These are phyloP conservation scores for Aureobasidium sp. DNA, from an alignment of 2,329 filamentous ascomycete genomes.

Conservation along the genomic window DNA sequence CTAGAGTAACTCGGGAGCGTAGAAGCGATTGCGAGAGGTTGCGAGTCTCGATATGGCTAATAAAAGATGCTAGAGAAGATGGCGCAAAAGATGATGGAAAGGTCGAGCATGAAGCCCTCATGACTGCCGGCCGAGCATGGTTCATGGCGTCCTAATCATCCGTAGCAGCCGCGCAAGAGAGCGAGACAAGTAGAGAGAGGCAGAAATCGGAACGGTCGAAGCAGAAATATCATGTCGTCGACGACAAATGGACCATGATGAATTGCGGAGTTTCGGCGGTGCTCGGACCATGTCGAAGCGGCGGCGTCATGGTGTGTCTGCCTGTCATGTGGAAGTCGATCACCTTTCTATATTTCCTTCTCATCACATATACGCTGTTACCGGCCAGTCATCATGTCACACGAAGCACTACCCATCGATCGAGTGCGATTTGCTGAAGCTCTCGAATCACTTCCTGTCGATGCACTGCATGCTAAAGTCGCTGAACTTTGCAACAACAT, in stretches of 20 bases:
- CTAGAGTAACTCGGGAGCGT: not conserved
- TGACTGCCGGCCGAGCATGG: slow-evolving; percentile 25
- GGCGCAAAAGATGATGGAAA: not conserved
- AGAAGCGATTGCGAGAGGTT: not conserved
- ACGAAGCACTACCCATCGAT: slow-evolving; percentile 22
- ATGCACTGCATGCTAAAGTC: slow-evolving; percentile 63
- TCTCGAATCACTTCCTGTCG: slow-evolving; percentile 56
- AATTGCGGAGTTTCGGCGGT: slow-evolving; percentile 15
- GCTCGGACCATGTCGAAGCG: slow-evolving; percentile 17
- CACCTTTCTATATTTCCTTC: not conserved
- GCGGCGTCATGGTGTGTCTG: slow-evolving; percentile 12
- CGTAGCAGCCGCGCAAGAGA: not conserved
- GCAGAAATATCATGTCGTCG: slow-evolving; percentile 5
- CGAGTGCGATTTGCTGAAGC: slow-evolving; percentile 40
- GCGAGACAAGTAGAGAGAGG: not conserved
- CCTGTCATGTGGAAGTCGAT: not conserved
- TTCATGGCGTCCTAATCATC: slow-evolving; percentile 21
- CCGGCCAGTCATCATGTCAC: slow-evolving; percentile 11
- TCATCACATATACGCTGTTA: not conserved
- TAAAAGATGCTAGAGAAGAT: not conserved
- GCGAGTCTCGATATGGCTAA: not conserved
- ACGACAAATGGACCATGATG: not conserved
- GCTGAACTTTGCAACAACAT: slow-evolving; percentile 69
- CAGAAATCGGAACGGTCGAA: not conserved
- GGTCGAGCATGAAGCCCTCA: slow-evolving; percentile 17